phyloP scores from a whole-genome alignment of 768 basidiomycete genomes.

The Daedaleopsis nitida region DNA sequence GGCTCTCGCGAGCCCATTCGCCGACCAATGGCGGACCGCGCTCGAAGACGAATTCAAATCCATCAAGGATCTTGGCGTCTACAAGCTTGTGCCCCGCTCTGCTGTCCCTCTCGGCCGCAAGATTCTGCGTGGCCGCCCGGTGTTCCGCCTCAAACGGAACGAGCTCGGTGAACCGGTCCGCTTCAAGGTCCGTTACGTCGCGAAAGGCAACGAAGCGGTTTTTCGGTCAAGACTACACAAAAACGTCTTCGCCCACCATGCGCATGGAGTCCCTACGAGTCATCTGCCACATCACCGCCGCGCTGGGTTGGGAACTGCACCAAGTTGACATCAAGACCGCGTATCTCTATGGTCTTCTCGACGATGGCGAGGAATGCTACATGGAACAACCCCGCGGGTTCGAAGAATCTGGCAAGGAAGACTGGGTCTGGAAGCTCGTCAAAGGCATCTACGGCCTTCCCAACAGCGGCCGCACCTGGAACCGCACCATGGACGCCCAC shows the following conservation, averaged over 20 bases:
- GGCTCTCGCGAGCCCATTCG: conserved; percentile 22
- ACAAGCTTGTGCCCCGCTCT: conserved; percentile 26
- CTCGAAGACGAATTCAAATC: conserved; percentile 25
- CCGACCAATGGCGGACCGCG: conserved; percentile 25
- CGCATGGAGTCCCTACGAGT: conserved; percentile 40
- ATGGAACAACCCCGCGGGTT: conserved; percentile 38
- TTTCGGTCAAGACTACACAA: conserved; percentile 44
- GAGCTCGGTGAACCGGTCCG: conserved; percentile 19
- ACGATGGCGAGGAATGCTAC: conserved; percentile 31
- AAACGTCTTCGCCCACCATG: conserved; percentile 43
- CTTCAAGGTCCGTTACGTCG: conserved; percentile 41
- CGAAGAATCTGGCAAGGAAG: background rate
- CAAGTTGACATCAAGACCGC: conserved; percentile 45
- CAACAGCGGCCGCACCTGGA: conserved; percentile 21
- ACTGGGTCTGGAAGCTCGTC: conserved; percentile 13
- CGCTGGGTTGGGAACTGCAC: conserved; percentile 36
- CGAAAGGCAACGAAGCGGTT: conserved; percentile 44
- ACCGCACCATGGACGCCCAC: conserved; percentile 8
- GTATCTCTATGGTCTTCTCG: conserved; percentile 36
- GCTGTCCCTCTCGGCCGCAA: conserved; percentile 11
- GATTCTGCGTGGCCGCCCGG: conserved; percentile 23
- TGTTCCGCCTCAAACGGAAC: conserved; percentile 31
- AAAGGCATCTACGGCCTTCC: conserved; percentile 23
- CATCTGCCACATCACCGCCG: conserved; percentile 29
- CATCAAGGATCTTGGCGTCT: conserved; percentile 21